phyloP scores from a whole-genome alignment of 2,329 filamentous ascomycete species.

The Trichothecium roseum region DNA sequence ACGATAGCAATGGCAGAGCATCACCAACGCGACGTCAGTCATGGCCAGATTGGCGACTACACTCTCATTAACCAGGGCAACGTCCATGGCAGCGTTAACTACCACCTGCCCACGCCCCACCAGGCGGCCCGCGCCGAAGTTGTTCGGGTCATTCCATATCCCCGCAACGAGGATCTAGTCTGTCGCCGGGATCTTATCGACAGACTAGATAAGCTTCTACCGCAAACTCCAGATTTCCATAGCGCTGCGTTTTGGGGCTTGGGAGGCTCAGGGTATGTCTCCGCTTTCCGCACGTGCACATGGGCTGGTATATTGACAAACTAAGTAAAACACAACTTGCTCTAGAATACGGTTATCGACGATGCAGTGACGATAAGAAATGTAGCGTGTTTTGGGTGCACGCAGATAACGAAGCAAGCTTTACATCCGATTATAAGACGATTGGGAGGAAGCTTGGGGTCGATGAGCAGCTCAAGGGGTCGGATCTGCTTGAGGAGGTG shows the following conservation, averaged over 20 bases:
- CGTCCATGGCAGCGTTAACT: no score
- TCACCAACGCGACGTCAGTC: not conserved
- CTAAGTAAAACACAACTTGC: constrained; percentile 24
- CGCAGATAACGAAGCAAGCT: constrained; percentile 18
- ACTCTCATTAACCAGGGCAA: constrained; percentile 4
- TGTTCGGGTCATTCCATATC: constrained; percentile 11
- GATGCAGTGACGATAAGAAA: constrained; percentile 8
- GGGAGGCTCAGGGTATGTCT: constrained; percentile 16
- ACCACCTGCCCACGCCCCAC: constrained; percentile 1
- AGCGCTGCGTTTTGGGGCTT: constrained; percentile 15
- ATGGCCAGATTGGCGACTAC: constrained; percentile 1
- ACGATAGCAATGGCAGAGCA: no score
- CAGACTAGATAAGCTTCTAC: constrained; percentile 10
- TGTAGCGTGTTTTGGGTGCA: constrained; percentile 24
- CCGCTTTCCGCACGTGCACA: no score
- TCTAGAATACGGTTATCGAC: constrained; percentile 19
- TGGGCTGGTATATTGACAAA: no score
- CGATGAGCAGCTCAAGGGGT: constrained; percentile 10
- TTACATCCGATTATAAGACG: constrained; percentile 15
- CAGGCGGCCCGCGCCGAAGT: constrained; percentile 2
- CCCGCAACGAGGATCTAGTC: constrained; percentile 14
- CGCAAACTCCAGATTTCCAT: constrained; percentile 5
- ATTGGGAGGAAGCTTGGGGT: constrained; percentile 17
- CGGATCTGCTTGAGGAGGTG: constrained; percentile 9
- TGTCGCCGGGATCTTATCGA: constrained; percentile 10